These are phyloP conservation scores for Pseudoturritis turrita DNA, from an alignment of 345 rosid species.

Conservation along the genomic window DNA sequence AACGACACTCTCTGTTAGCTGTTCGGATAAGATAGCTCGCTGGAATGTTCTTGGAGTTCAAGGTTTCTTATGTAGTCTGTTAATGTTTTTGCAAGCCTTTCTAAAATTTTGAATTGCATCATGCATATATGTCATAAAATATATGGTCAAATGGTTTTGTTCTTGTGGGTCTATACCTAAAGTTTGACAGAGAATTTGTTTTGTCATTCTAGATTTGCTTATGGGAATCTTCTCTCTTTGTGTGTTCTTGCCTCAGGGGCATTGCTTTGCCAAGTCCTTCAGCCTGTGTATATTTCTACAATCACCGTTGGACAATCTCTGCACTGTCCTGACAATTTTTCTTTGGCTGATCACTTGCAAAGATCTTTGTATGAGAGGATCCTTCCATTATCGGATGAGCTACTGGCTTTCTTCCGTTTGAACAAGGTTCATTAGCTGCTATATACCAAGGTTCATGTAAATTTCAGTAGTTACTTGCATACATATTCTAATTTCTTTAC, in stretches of 20 bases:
- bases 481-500: conserved; percentile 30
- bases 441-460: conserved; percentile 3
- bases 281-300: conserved; percentile 73
- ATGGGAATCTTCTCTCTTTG: conserved; percentile 9
- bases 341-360: conserved; percentile 45
- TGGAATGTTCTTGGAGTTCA: conserved; percentile 94
- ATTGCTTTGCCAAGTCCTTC: conserved; percentile 61
- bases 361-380: conserved; percentile 54
- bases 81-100: not conserved
- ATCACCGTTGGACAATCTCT: conserved; percentile 62
- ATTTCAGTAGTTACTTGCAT: not conserved
- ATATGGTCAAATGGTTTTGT: not conserved
- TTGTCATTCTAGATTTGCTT: not conserved
- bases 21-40: conserved; percentile 87
- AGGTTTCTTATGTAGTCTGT: conserved; percentile 43
- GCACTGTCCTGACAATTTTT: conserved; percentile 33
- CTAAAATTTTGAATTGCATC: not conserved
- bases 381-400: conserved; percentile 39
- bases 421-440: conserved; percentile 52
- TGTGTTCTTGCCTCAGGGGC: conserved; percentile 54
- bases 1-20: conserved; percentile 81
- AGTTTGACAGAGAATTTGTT: not conserved
- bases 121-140: not conserved
- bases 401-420: conserved; percentile 41
- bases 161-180: not conserved